Base-by-base conservation (phyloP, 2,329 filamentous ascomycete genomes). In the Xylaria arbuscula region DNA sequence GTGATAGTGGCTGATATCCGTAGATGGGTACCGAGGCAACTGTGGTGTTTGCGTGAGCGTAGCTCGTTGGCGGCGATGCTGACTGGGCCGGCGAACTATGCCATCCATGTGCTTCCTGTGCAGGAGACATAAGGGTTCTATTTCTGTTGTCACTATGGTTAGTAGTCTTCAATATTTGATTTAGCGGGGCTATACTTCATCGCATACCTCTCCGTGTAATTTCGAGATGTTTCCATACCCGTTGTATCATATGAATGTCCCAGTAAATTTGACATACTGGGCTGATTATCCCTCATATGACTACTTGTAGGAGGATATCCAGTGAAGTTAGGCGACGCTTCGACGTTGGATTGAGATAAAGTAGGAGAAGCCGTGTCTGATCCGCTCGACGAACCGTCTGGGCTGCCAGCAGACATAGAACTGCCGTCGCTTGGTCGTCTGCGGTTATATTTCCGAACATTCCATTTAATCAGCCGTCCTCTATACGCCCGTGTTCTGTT, bases 361-460 rank as follows among this genome's bases (percentile, higher is more conserved):
- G 50, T 67, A 42, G 72, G 69, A 19, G 72, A 74, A 13, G 63
- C 63, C 5, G 65, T 36, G n/a, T 71, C 72, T 22, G 72, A 71
- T n/a, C 56, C 65, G 60, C 69, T 72, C 10, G 40, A 56, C 47
- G 67, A 72, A 8, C 56, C 62, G n/a, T 40, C 68, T 22, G 62
- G 58, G 48, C 64, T 70, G 24, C 64, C 59, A 9, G 32, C 24
- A 22, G 61, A 70, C 32, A 51, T 54, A 1, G 63, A 62, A 32
- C 54, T 62, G 34, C 64, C 36, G 17, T 69, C 70, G 42, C 65
- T 63, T n/a, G 58, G 68, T 60, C 70, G 72, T 53, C 73, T 81
- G 73, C 81, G 80, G 62, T 82, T 84, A 74, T 87, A 86, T 73
- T 87, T 87, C 72, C 77, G 75, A 50, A 85, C 71, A 3, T 77